These are phyloP conservation scores for Candida yuanshanica DNA, from an alignment of 805 yeast genomes.

Conservation along the genomic window DNA sequence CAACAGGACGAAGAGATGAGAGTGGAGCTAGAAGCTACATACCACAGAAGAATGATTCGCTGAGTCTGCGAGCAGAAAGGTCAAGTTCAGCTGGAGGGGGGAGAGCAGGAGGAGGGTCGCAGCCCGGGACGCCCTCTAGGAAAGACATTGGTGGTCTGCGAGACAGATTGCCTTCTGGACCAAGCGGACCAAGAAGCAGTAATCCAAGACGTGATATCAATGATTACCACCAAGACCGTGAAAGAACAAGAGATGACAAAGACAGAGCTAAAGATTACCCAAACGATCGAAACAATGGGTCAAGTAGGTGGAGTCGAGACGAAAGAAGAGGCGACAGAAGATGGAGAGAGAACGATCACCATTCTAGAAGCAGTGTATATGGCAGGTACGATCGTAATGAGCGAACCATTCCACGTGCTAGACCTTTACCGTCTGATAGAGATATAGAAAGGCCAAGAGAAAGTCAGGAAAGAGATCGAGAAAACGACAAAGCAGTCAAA, in stretches of 20 bases:
- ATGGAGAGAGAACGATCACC: background rate
- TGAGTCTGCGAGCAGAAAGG: background rate
- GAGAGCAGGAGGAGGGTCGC: background rate
- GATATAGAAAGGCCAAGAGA: background rate
- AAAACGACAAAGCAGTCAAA: background rate
- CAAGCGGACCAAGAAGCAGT: background rate
- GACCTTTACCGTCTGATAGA: background rate
- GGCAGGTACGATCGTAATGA: background rate
- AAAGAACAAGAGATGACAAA: background rate
- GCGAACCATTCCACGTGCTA: too few species aligned
- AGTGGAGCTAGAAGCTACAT: background rate
- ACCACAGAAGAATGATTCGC: background rate
- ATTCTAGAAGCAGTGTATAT: background rate
- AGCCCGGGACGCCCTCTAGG: background rate
- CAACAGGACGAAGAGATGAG: background rate
- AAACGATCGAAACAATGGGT: background rate
- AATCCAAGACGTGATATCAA: background rate
- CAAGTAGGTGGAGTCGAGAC: background rate
- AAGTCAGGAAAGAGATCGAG: background rate
- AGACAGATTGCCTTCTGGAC: background rate
- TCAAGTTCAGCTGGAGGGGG: background rate
- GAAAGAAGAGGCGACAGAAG: background rate
- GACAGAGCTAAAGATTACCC: background rate
- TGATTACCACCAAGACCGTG: background rate
- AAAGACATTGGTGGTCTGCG: background rate